A percentile compares a stretch with the other conserved stretches of the same genome.
Conservation (phyloP, 495 filamentous ascomycete genomes). For the Aspergillus indologenus region DNA sequence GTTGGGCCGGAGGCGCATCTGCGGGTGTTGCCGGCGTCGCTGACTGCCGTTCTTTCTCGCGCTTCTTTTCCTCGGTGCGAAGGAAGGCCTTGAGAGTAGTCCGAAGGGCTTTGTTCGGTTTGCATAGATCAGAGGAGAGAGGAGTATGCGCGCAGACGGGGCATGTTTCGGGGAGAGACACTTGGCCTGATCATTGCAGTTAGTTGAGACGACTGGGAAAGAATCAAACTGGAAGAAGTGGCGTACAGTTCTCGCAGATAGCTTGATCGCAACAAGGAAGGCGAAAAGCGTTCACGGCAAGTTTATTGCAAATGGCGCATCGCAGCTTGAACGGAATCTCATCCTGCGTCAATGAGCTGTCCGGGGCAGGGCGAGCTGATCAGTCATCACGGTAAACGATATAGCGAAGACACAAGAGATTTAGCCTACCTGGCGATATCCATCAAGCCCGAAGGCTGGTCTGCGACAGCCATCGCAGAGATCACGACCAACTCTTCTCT, state of each 20-base stretch:
- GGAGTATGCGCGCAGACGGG: conserved; percentile 92
- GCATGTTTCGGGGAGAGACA: conserved; percentile 72
- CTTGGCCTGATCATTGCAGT: conserved; percentile 59
- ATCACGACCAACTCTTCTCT: not conserved
- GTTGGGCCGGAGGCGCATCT: conserved; percentile 20
- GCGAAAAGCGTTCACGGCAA: conserved; percentile 87
- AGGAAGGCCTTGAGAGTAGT: conserved; percentile 88
- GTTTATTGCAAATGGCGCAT: conserved; percentile 87
- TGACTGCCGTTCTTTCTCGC: conserved; percentile 54
- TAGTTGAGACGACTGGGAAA: conserved; percentile 20
- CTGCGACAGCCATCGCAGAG: conserved; percentile 36
- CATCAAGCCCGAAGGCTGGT: conserved; percentile 45
- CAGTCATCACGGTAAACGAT: not conserved
- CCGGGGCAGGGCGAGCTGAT: not conserved
- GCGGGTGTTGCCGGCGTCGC: conserved; percentile 30
- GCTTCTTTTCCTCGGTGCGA: conserved; percentile 82
- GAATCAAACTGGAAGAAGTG: conserved; percentile 1
- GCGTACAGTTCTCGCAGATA: conserved; percentile 87
- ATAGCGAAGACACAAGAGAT: not conserved
- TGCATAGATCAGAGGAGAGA: conserved; percentile 79
- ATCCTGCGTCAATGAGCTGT: conserved; percentile 72
- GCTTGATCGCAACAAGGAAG: conserved; percentile 93
- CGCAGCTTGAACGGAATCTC: conserved; percentile 92
- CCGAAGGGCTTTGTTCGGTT: conserved; percentile 80
- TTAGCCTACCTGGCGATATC: conserved; percentile 43